Evolutionary conservation across 2,329 filamentous ascomycete genomes (phyloP).

Genomic region (Talaromyces rugulosus): DNA sequence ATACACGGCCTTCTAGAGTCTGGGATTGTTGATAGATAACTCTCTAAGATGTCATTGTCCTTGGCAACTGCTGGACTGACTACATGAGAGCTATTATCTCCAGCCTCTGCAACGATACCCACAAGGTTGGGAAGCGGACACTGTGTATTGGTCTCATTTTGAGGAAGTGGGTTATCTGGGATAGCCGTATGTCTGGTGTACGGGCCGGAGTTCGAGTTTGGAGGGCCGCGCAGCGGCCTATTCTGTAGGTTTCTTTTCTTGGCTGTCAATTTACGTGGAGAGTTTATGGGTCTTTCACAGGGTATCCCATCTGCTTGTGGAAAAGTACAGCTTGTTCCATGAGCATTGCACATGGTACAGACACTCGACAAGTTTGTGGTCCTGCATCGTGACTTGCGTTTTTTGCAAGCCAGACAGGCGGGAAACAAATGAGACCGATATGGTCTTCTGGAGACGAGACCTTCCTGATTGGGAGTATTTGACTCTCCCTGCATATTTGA

Average conservation of each 20-base stretch:
- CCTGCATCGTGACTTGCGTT: conserved; percentile 53
- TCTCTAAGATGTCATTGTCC: conserved; percentile 52
- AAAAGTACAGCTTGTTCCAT: conserved; percentile 48
- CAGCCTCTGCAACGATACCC: conserved; percentile 19
- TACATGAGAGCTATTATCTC: conserved; percentile 45
- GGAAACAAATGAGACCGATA: conserved; percentile 54
- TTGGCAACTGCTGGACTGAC: conserved; percentile 50
- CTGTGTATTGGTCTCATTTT: conserved; percentile 6
- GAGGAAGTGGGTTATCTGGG: neutral
- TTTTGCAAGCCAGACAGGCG: conserved; percentile 51
- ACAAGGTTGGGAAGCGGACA: conserved; percentile 8
- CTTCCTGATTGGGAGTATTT: conserved; percentile 10
- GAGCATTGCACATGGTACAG: conserved; percentile 50
- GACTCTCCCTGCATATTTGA: neutral
- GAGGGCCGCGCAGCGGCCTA: neutral
- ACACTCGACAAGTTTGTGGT: conserved; percentile 38
- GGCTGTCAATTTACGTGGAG: neutral
- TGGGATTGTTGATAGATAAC: conserved; percentile 43
- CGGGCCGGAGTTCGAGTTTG: neutral
- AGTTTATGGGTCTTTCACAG: neutral
- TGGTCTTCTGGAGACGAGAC: conserved; percentile 31
- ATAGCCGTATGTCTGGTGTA: neutral
- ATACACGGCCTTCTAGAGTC: conserved; percentile 15
- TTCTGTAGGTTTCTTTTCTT: neutral
- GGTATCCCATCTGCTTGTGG: conserved; percentile 22